Evolutionary conservation across 352 stramenopile species (phyloP).

Genomic region (Phytopythium vexans): DNA sequence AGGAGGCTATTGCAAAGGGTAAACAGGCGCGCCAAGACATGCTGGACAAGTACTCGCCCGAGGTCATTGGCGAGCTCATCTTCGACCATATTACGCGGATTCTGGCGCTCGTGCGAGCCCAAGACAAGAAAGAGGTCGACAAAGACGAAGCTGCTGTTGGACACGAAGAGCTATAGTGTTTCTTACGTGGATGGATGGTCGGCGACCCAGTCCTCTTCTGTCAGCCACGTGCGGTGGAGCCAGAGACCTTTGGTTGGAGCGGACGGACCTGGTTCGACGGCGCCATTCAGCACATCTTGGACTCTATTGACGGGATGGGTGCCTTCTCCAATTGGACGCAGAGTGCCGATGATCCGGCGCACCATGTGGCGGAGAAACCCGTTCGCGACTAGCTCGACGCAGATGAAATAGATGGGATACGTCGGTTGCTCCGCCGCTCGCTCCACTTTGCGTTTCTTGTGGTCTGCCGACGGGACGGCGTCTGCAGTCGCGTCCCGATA

Average conservation of each 20-base stretch:
- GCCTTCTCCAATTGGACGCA: conserved; percentile 78
- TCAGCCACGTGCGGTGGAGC: conserved; percentile 84
- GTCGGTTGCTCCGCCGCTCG: background rate
- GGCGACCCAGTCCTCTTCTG: conserved; percentile 63
- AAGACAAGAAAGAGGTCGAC: conserved; percentile 8
- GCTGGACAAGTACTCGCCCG: conserved; percentile 77
- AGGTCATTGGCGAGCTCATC: conserved; percentile 70
- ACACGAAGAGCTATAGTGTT: conserved; percentile 61
- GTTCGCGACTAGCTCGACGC: conserved; percentile 79
- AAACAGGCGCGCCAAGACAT: conserved; percentile 74
- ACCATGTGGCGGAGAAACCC: conserved; percentile 89
- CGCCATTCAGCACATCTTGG: conserved; percentile 62
- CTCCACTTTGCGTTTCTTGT: conserved; percentile 43
- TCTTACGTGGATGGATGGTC: conserved; percentile 34
- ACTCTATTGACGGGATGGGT: conserved; percentile 47
- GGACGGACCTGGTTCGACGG: conserved; percentile 55
- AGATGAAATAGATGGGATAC: conserved; percentile 68
- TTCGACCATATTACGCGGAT: conserved; percentile 63
- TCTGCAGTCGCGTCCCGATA: conserved; percentile 8
- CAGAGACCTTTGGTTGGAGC: conserved; percentile 76
- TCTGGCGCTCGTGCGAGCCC: conserved; percentile 30
- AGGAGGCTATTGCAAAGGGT: conserved; percentile 69
- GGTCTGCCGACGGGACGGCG: conserved; percentile 11
- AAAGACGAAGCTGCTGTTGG: conserved; percentile 3
- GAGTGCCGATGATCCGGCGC: conserved; percentile 77